Conservation (phyloP, 352 stramenopile species). For the Nothophytophthora sp. region DNA sequence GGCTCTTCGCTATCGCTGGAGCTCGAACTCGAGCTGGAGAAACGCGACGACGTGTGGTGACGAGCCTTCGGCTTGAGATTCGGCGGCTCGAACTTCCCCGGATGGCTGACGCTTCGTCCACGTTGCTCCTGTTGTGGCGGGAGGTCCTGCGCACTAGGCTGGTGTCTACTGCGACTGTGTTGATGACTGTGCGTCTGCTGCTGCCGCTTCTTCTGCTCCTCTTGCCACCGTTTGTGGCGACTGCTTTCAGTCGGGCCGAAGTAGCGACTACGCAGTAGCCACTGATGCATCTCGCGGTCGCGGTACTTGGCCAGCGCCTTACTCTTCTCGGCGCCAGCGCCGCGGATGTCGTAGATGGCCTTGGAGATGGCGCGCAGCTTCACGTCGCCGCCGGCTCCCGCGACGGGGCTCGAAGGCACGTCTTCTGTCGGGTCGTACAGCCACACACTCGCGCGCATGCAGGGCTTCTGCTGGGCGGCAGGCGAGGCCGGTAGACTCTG, state of each 20-base stretch:
- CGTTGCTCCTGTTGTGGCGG: slow-evolving; percentile 22
- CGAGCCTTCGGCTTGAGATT: slow-evolving; percentile 8
- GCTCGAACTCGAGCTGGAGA: slow-evolving; percentile 23
- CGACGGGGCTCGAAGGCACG: slow-evolving; percentile 11
- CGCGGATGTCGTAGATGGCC: slow-evolving; percentile 76
- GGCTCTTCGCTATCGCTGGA: slow-evolving; percentile 33
- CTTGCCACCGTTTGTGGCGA: slow-evolving; percentile 75
- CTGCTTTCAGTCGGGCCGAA: slow-evolving; percentile 79
- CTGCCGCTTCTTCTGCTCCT: slow-evolving; percentile 64
- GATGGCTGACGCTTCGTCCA: slow-evolving; percentile 40
- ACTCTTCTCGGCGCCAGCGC: slow-evolving; percentile 55
- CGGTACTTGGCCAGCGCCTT: slow-evolving; percentile 57
- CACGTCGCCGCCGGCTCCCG: slow-evolving; percentile 36
- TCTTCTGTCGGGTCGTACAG: slow-evolving; percentile 70
- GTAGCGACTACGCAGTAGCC: slow-evolving; percentile 71
- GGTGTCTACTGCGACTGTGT: slow-evolving; percentile 10
- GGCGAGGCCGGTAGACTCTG: slow-evolving; percentile 25
- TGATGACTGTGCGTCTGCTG: slow-evolving; percentile 27
- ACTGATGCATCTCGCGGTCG: slow-evolving; percentile 51
- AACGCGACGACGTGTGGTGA: slow-evolving; percentile 3
- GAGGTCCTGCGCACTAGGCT: slow-evolving; percentile 4
- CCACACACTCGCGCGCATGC: slow-evolving; percentile 52
- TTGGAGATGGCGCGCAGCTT: slow-evolving; percentile 76
- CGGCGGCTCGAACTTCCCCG: slow-evolving; percentile 20
- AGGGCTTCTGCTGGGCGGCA: slow-evolving; percentile 18